Percentiles rank a stretch among this genome's conserved stretches.
These are phyloP conservation scores for Epichloe aotearoae DNA, from an alignment of 2,329 filamentous ascomycete species.

Conservation along the genomic window DNA sequence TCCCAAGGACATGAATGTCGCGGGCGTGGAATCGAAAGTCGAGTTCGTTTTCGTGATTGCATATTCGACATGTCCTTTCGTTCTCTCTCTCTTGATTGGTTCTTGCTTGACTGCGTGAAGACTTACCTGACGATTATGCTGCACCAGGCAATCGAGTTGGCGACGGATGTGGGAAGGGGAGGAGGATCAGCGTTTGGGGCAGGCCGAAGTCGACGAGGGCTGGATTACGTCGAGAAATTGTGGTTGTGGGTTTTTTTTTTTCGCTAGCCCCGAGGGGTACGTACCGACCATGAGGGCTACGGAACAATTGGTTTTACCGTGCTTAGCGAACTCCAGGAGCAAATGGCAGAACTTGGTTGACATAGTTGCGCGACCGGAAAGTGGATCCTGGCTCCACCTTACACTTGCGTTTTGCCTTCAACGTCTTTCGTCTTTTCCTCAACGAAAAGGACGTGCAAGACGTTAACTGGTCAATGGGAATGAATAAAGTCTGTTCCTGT, in stretches of 20 bases:
- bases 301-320: conserved; percentile 11
- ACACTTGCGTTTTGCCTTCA: not conserved
- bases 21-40: not conserved
- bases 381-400: not conserved
- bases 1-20: not conserved
- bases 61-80: not conserved
- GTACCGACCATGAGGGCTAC: conserved; percentile 17
- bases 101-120: not conserved
- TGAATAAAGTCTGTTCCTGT: not conserved
- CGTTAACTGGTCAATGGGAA: not conserved
- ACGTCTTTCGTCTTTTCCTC: not conserved
- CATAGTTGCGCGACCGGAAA: not conserved
- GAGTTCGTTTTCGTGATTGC: not conserved
- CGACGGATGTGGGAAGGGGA: conserved; percentile 21
- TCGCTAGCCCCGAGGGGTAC: conserved; percentile 21
- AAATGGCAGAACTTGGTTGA: too few relatives aligned
- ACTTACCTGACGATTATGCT: conserved; percentile 36
- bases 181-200: conserved; percentile 20
- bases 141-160: conserved; percentile 37
- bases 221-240: conserved; percentile 23
- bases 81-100: not conserved
- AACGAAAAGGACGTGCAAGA: too few relatives aligned
- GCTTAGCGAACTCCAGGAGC: conserved; percentile 9
- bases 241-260: conserved; percentile 24
- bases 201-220: conserved; percentile 17